Percentiles rank a stretch among this genome's conserved stretches.
Evolutionary conservation across 2,329 filamentous ascomycete species (phyloP).

Genomic region (Apiospora rasikravindrae): DNA sequence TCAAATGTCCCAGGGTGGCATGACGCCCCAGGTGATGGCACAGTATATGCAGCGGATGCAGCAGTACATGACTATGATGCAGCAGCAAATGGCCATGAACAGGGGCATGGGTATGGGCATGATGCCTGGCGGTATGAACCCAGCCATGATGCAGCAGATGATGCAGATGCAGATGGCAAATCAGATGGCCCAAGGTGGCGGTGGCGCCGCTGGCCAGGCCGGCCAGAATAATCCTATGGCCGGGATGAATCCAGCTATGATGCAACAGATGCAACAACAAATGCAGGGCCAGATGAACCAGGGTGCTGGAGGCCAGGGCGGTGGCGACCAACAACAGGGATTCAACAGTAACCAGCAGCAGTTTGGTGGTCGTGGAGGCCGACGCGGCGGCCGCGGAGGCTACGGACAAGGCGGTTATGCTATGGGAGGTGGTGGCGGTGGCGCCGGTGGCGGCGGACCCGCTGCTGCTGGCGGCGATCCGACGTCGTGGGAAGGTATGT

Average conservation of each 20-base stretch:
- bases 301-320: constrained; percentile 36
- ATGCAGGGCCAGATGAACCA: constrained; percentile 41
- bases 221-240: constrained; percentile 47
- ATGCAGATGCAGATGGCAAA: constrained; percentile 72
- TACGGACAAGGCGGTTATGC: constrained; percentile 34
- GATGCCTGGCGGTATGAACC: constrained; percentile 65
- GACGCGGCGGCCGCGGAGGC: constrained; percentile 32
- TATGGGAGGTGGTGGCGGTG: constrained; percentile 44
- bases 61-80: constrained; percentile 94
- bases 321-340: constrained; percentile 32
- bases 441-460: constrained; percentile 41
- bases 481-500: constrained; percentile 98
- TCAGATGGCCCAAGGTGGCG: constrained; percentile 46
- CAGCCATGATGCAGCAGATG: constrained; percentile 78
- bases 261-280: constrained; percentile 60
- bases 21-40: constrained; percentile 97
- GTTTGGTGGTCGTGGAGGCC: constrained; percentile 31
- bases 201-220: constrained; percentile 29
- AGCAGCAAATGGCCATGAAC: constrained; percentile 89
- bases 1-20: constrained; percentile 52
- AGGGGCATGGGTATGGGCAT: constrained; percentile 67
- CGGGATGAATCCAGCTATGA: constrained; percentile 59
- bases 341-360: constrained; percentile 29
- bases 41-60: constrained; percentile 99
- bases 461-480: constrained; percentile 63